Conservation (phyloP, 192 early-diverging fungal genomes). For the Mortierella alpina region DNA sequence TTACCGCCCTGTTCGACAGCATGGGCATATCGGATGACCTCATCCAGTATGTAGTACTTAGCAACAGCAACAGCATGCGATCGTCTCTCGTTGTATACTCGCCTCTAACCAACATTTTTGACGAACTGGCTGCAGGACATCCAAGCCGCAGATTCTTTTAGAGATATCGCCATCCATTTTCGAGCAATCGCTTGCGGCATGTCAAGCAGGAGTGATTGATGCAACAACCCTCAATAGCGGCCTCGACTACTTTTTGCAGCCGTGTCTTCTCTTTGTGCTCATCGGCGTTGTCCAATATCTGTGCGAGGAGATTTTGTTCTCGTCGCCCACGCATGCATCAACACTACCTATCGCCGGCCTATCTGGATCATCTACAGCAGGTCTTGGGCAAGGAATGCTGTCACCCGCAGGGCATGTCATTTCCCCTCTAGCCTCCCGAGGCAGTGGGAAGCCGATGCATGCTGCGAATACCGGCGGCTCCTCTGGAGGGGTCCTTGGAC, state of each 20-base stretch:
- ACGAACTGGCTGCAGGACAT: constrained; percentile 17
- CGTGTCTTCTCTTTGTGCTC: constrained; percentile 41
- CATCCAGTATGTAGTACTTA: constrained; percentile 31
- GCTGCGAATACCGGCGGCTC: background rate
- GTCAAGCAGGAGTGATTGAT: constrained; percentile 51
- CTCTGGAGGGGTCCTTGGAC: background rate
- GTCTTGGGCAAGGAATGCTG: constrained; percentile 6
- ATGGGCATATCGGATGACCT: constrained; percentile 54
- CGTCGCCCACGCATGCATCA: constrained; percentile 1
- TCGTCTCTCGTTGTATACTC: background rate
- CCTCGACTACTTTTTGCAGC: constrained; percentile 48
- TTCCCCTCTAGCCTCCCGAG: constrained; percentile 33
- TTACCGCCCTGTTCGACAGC: constrained; percentile 45
- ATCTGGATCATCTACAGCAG: background rate
- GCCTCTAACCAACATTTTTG: background rate
- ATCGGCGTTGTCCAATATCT: constrained; percentile 49
- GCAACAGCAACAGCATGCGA: no score
- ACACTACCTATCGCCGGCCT: background rate
- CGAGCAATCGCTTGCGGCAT: constrained; percentile 47
- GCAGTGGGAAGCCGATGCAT: constrained; percentile 1
- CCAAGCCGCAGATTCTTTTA: constrained; percentile 48
- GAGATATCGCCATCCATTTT: constrained; percentile 49
- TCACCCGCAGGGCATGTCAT: constrained; percentile 27
- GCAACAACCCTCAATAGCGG: constrained; percentile 34
- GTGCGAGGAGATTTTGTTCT: constrained; percentile 47